Percentiles rank a stretch among this genome's conserved stretches.
These are phyloP conservation scores for Fusarium dimerum DNA, from an alignment of 2,329 filamentous ascomycete species.

Conservation along the genomic window DNA sequence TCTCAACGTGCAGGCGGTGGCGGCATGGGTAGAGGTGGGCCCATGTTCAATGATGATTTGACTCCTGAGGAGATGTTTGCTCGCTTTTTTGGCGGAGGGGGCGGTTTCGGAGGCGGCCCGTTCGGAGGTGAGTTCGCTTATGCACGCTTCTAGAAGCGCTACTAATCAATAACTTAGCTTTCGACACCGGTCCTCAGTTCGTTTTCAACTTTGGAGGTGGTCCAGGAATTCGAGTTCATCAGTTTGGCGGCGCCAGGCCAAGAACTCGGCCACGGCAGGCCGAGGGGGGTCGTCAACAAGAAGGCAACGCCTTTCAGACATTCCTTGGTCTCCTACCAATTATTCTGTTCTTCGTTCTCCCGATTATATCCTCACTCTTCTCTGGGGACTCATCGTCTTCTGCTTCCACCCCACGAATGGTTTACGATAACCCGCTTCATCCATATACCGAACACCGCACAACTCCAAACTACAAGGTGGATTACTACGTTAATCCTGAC, in stretches of 20 bases:
- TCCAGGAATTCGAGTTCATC: constrained; percentile 89
- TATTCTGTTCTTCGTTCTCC: constrained; percentile 83
- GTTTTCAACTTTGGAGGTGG: constrained; percentile 94
- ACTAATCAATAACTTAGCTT: constrained; percentile 48
- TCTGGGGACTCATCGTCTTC: constrained; percentile 44
- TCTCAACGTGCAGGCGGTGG: constrained; percentile 46
- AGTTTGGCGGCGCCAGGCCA: constrained; percentile 82
- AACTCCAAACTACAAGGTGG: constrained; percentile 69
- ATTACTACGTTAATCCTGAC: constrained; percentile 81
- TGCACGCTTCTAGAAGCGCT: not conserved
- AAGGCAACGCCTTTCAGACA: constrained; percentile 55
- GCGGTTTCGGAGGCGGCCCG: constrained; percentile 63
- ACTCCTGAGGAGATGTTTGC: constrained; percentile 97
- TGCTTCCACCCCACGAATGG: constrained; percentile 65
- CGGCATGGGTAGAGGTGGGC: constrained; percentile 51
- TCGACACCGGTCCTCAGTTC: constrained; percentile 82
- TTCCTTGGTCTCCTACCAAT: constrained; percentile 82
- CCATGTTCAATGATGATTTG: constrained; percentile 86
- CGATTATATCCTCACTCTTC: constrained; percentile 80
- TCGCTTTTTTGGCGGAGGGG: constrained; percentile 88
- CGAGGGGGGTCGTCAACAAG: constrained; percentile 47
- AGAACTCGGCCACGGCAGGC: constrained; percentile 72
- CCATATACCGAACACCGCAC: constrained; percentile 75
- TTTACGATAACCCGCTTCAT: constrained; percentile 69
- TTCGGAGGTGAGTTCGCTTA: constrained; percentile 42